Evolutionary conservation across 768 basidiomycete species (phyloP).

Genomic region (Russula griseocarnosa): DNA sequence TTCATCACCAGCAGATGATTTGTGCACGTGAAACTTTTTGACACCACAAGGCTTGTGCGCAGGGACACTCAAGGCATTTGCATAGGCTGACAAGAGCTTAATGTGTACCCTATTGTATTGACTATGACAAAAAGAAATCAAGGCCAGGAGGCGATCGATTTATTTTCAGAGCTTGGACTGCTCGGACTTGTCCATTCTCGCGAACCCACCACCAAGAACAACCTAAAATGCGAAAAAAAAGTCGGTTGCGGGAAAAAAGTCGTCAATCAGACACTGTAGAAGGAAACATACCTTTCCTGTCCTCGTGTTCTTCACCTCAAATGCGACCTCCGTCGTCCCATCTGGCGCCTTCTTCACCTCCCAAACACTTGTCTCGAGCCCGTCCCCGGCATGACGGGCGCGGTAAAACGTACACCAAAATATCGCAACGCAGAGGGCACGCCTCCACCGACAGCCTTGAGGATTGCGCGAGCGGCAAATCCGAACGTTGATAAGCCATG

Average conservation of each 20-base stretch:
- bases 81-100: no score
- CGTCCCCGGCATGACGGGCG: slow-evolving; percentile 79
- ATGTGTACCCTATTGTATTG: neutral
- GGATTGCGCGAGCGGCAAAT: slow-evolving; percentile 72
- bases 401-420: slow-evolving; percentile 74
- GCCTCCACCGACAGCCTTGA: slow-evolving; percentile 57
- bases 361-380: slow-evolving; percentile 75
- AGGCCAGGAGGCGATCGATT: neutral
- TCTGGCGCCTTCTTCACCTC: slow-evolving; percentile 53
- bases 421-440: slow-evolving; percentile 60
- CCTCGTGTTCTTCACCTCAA: slow-evolving; percentile 39
- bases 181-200: slow-evolving; percentile 12
- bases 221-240: slow-evolving; percentile 1
- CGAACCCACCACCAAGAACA: slow-evolving; percentile 22
- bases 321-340: slow-evolving; percentile 39
- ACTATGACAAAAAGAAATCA: neutral
- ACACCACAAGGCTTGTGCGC: neutral
- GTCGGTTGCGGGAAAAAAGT: neutral
- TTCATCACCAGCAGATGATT: neutral
- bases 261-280: neutral
- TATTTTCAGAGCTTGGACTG: slow-evolving; percentile 8
- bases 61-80: neutral
- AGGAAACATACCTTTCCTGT: slow-evolving; percentile 38
- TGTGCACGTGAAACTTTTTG: neutral
- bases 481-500: slow-evolving; percentile 83